These are phyloP conservation scores for Zarea fungicola DNA, from an alignment of 2,329 filamentous ascomycete species.

Conservation along the genomic window DNA sequence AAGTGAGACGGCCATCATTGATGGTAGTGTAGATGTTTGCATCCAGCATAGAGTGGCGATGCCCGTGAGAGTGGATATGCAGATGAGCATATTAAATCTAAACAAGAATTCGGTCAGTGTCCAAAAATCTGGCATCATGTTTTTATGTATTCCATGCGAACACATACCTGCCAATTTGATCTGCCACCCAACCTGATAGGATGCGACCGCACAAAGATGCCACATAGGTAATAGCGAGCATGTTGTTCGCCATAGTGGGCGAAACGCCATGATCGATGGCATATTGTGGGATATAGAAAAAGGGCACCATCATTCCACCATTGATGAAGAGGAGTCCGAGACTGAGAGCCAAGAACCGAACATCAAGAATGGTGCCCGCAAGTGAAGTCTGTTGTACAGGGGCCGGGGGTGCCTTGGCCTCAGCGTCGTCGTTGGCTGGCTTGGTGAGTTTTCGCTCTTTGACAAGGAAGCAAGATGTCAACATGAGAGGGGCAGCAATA, in stretches of 20 bases:
- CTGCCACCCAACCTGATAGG: constrained; percentile 45
- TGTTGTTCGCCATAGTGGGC: constrained; percentile 49
- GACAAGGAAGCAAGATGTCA: constrained; percentile 23
- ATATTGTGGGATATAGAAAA: constrained; percentile 40
- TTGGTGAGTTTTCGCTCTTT: constrained; percentile 20
- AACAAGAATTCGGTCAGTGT: no score
- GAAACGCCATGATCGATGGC: constrained; percentile 43
- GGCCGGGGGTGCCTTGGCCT: not conserved
- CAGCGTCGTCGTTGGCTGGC: constrained; percentile 12
- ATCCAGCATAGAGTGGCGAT: constrained; percentile 28
- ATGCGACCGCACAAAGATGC: constrained; percentile 50
- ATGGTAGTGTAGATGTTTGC: constrained; percentile 15
- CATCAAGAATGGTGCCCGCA: constrained; percentile 23
- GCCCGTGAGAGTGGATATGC: constrained; percentile 20
- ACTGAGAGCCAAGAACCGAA: constrained; percentile 19
- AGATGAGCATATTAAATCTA: constrained; percentile 36
- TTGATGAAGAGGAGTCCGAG: constrained; percentile 22
- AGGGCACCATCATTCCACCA: constrained; percentile 26
- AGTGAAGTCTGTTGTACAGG: constrained; percentile 5
- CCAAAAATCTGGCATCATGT: not conserved
- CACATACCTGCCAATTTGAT: constrained; percentile 40
- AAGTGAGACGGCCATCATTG: constrained; percentile 21
- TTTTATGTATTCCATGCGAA: not conserved
- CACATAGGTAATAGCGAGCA: constrained; percentile 57
- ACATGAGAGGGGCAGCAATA: constrained; percentile 22